Evolutionary conservation across 805 yeast genomes (phyloP), one percentile per base, ranked within the genome.

Genomic region (Barnettozyma vustinii): DNA sequence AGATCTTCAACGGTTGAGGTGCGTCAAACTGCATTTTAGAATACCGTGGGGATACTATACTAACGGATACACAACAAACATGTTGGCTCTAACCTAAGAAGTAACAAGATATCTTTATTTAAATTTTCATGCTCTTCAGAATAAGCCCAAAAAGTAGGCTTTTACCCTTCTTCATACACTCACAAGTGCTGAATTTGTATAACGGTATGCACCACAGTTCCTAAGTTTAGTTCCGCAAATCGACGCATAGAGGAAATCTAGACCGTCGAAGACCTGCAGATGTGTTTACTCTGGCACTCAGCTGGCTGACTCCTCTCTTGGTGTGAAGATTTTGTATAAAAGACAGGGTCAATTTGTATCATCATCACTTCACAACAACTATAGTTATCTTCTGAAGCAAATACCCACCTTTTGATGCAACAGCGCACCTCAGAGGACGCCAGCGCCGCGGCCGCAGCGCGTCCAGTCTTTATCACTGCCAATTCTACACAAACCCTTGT

Each of bases 401-500:
- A 36, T 16, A 36, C 9, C 39, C 15, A 9, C 21, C 9, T 8
- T 21, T 10, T 12, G 6, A 37, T 37, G 41, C 18, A 6, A 19
- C 27, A 21, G 26, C 10, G 25, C 26, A 15, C 27, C 9, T 20
- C n/a, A 2, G 26, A 37, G 26, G 21, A 21, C 26, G 41, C 41
- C 26, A 18, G 26, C 21, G 26, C 26, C 33, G 12, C 30, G 4
- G 30, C 30, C 20, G 21, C 39, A 9, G 39, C 16, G 37, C 45
- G 45, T 20, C 45, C 45, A 13, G 37, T 10, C 13, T 42, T 30
- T 20, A 21, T 16, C 10, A 10, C 37, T 13, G 32, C 37, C 7
- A 37, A 42, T 35, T 42, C 45, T 5, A 18, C 26, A 2, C 45
- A 42, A n/a, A 42, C 45, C 13, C 32, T 42, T n/a, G 18, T 30